Evolutionary conservation across 2,329 filamentous ascomycete genomes (phyloP).

Genomic region (Neodidymelliopsis sp.): DNA sequence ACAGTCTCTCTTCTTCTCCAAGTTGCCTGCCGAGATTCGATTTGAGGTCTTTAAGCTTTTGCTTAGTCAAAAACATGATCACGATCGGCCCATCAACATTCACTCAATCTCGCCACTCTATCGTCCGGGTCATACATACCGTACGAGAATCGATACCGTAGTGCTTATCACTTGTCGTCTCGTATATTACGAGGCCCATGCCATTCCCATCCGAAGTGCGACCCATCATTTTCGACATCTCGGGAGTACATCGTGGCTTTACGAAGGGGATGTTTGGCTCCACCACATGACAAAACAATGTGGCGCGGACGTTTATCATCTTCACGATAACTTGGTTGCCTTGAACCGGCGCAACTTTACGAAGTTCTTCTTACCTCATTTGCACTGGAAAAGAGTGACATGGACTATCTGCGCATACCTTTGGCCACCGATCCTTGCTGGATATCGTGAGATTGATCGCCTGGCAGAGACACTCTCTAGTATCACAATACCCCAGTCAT

Average conservation of each 20-base stretch:
- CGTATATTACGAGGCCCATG: conserved; percentile 49
- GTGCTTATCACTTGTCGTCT: conserved; percentile 51
- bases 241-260: conserved; percentile 11
- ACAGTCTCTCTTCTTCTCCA: conserved; percentile 32
- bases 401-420: conserved; percentile 31
- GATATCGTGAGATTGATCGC: conserved; percentile 14
- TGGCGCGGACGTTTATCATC: conserved; percentile 30
- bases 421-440: conserved; percentile 13
- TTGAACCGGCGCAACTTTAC: conserved; percentile 6
- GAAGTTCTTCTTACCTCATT: conserved; percentile 24
- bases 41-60: conserved; percentile 24
- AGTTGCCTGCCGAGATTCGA: conserved; percentile 36
- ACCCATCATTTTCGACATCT: conserved; percentile 33
- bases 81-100: conserved; percentile 8
- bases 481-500: conserved; percentile 24
- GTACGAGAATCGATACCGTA: conserved; percentile 33
- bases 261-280: conserved; percentile 22
- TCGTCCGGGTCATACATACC: conserved; percentile 40
- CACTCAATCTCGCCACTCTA: conserved; percentile 21
- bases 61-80: conserved; percentile 23
- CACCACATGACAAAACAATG: conserved; percentile 31
- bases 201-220: conserved; percentile 43
- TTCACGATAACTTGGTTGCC: conserved; percentile 26
- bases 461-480: conserved; percentile 7
- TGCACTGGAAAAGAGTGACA: conserved; percentile 33